phyloP scores from a whole-genome alignment of 495 filamentous ascomycete genomes.

The Pyronema omphalodes region DNA sequence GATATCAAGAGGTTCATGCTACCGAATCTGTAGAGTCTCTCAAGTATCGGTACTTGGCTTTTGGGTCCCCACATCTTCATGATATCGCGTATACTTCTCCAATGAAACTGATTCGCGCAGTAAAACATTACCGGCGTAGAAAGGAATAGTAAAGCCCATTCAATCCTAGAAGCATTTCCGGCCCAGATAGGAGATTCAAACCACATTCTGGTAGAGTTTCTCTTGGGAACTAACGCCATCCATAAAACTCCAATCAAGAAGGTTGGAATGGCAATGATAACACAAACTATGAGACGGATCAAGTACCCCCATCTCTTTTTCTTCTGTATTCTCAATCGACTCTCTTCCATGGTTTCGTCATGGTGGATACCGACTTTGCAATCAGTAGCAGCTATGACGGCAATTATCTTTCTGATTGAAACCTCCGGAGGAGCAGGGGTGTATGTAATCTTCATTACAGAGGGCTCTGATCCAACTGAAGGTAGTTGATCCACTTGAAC shows the following conservation, averaged over 20 bases:
- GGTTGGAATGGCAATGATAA: slow-evolving; percentile 64
- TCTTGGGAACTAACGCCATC: slow-evolving; percentile 56
- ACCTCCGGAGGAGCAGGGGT: slow-evolving; percentile 45
- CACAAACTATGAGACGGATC: slow-evolving; percentile 46
- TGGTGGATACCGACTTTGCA: slow-evolving; percentile 57
- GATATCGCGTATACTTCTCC: slow-evolving; percentile 60
- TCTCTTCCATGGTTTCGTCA: slow-evolving; percentile 69
- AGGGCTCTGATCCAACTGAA: too few relatives aligned
- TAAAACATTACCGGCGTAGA: slow-evolving; percentile 83
- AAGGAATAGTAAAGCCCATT: slow-evolving; percentile 71
- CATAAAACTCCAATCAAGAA: slow-evolving; percentile 82
- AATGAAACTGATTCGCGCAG: slow-evolving; percentile 73
- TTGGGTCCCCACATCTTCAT: slow-evolving; percentile 59
- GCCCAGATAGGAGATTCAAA: slow-evolving; percentile 52
- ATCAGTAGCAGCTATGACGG: slow-evolving; percentile 44
- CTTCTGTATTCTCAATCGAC: slow-evolving; percentile 50
- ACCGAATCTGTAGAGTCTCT: slow-evolving; percentile 77
- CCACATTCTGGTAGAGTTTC: slow-evolving; percentile 37
- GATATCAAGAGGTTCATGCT: slow-evolving; percentile 95
- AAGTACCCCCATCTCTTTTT: slow-evolving; percentile 44
- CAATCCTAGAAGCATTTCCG: slow-evolving; percentile 54
- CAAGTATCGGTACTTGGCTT: slow-evolving; percentile 54
- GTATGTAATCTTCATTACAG: slow-evolving; percentile 40
- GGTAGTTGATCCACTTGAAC: too few relatives aligned
- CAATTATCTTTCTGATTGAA: slow-evolving; percentile 59